Evolutionary conservation across 495 filamentous ascomycete species (phyloP).

Genomic region (Talaromyces adpressus): DNA sequence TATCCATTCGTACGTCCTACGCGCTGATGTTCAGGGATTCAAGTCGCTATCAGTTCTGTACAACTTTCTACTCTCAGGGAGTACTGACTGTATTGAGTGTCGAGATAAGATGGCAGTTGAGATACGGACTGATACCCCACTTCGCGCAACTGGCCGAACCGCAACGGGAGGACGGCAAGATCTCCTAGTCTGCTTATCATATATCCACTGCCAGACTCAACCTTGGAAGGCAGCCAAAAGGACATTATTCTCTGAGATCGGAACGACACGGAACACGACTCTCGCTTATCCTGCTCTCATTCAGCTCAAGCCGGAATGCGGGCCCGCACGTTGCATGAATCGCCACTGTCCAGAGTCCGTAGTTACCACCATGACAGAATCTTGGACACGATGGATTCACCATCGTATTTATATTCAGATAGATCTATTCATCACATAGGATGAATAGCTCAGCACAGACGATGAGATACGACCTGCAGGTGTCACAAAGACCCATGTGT

Average conservation of each 20-base stretch:
- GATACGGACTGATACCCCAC: neutral
- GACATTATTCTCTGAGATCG: neutral
- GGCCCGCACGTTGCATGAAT: neutral
- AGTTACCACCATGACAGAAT: neutral
- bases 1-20: neutral
- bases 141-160: constrained; percentile 1
- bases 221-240: neutral
- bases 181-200: neutral
- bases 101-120: neutral
- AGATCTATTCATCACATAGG: too few species aligned
- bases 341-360: neutral
- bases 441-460: neutral
- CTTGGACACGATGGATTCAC: neutral
- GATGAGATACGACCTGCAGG: neutral
- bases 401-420: neutral
- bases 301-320: neutral
- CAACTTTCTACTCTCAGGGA: neutral
- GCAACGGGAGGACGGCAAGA: neutral
- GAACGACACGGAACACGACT: neutral
- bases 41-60: neutral
- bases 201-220: neutral
- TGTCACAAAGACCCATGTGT: constrained; percentile 4
- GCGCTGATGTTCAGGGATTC: neutral
- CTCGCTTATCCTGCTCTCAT: neutral
- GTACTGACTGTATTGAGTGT: too few species aligned